Percentiles rank a stretch among this genome's conserved stretches.
These are phyloP conservation scores for Aspergillus transmontanensis DNA, from an alignment of 2,329 filamentous ascomycete species.

Conservation along the genomic window DNA sequence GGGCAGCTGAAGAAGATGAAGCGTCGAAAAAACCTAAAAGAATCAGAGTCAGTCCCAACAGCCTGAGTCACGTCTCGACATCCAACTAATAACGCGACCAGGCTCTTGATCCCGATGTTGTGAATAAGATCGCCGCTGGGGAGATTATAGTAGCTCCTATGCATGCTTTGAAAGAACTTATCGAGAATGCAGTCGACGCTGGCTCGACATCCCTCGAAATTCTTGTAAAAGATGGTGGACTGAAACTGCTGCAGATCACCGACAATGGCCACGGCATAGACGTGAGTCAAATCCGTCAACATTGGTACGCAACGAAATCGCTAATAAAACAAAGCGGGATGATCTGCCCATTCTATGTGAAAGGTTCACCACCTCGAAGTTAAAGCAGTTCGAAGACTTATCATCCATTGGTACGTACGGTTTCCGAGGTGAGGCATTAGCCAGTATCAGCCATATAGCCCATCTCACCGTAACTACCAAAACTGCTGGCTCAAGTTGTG, in stretches of 20 bases:
- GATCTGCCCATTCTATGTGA: conserved; percentile 91
- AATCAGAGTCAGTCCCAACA: conserved; percentile 40
- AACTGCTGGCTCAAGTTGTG: conserved; percentile 82
- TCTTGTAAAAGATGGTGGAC: conserved; percentile 87
- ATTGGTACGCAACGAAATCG: background rate
- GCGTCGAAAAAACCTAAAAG: conserved; percentile 49
- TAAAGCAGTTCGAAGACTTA: conserved; percentile 91
- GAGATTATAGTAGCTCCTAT: conserved; percentile 98
- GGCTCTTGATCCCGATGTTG: conserved; percentile 86
- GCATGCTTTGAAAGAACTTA: conserved; percentile 92
- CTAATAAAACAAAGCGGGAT: conserved; percentile 65
- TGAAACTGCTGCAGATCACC: conserved; percentile 94
- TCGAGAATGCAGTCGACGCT: conserved; percentile 98
- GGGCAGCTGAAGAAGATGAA: conserved; percentile 51
- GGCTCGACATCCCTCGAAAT: conserved; percentile 90
- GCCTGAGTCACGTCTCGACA: background rate
- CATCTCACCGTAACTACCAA: conserved; percentile 94
- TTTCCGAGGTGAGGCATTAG: conserved; percentile 94
- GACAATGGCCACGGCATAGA: conserved; percentile 97
- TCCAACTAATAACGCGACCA: conserved; percentile 42
- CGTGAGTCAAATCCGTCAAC: conserved; percentile 53
- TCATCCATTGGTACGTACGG: conserved; percentile 90
- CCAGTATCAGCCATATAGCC: conserved; percentile 97
- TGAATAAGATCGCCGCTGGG: conserved; percentile 97
- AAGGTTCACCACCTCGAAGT: conserved; percentile 94